Conservation (phyloP, 306 rosid species). For the Gastrolobium villosum region DNA sequence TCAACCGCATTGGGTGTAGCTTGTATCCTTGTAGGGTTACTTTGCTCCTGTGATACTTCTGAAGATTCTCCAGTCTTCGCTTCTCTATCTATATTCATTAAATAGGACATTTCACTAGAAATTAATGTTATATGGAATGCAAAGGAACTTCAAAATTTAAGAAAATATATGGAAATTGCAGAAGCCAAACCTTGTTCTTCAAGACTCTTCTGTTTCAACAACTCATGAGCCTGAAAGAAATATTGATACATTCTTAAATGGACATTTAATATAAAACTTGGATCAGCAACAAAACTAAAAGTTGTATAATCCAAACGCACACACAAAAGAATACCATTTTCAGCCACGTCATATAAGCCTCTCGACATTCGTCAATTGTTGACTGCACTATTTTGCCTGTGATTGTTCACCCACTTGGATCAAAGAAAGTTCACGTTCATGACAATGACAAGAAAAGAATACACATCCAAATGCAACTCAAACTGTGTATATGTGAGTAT, state of each 20-base stretch:
- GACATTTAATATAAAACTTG: constrained; percentile 15
- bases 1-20: constrained; percentile 43
- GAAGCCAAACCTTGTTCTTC: constrained; percentile 65
- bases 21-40: constrained; percentile 39
- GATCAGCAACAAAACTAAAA: constrained; percentile 27
- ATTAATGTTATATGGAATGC: constrained; percentile 38
- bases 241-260: constrained; percentile 38
- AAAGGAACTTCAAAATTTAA: constrained; percentile 28
- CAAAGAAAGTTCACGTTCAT: constrained; percentile 42
- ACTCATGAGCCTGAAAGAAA: constrained; percentile 79
- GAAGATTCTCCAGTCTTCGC: constrained; percentile 59
- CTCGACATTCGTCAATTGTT: constrained; percentile 94
- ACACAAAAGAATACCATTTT: constrained; percentile 63
- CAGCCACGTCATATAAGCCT: constrained; percentile 78
- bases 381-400: constrained; percentile 96
- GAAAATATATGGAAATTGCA: constrained; percentile 35
- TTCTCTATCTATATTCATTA: constrained; percentile 53
- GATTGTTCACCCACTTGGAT: constrained; percentile 48
- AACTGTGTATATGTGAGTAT: background rate
- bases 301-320: background rate
- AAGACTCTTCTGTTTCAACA: constrained; percentile 69
- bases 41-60: constrained; percentile 56
- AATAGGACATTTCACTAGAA: constrained; percentile 5
- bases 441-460: constrained; percentile 6
- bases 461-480: background rate